Conservation (phyloP, 768 basidiomycete genomes). For the Multifurca ochricompacta region DNA sequence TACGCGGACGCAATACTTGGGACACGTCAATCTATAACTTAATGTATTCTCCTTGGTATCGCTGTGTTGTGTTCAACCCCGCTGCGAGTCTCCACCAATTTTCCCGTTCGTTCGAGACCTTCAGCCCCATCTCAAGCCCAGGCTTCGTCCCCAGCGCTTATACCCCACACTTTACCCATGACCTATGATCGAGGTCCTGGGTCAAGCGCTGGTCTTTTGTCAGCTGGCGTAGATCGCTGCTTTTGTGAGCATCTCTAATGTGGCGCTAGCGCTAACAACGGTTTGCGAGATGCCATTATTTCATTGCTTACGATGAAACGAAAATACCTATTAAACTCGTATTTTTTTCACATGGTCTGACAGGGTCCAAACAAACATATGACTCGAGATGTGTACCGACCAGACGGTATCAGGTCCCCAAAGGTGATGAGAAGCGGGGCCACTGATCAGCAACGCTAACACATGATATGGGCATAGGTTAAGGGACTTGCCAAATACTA, state of each 20-base stretch:
- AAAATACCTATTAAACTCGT: background rate
- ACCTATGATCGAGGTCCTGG: background rate
- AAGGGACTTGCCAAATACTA: too few species aligned
- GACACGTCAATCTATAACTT: background rate
- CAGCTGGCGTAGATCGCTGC: conserved; percentile 1
- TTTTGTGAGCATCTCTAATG: background rate
- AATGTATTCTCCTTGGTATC: background rate
- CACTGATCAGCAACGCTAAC: background rate
- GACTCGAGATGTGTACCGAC: too few species aligned
- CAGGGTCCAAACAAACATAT: too few species aligned
- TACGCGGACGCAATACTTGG: background rate
- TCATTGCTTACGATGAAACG: background rate
- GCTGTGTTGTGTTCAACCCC: background rate
- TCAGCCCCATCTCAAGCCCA: conserved; percentile 3
- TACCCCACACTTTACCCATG: conserved; percentile 17
- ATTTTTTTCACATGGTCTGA: background rate
- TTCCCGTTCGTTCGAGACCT: conserved; percentile 9
- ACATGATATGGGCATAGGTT: background rate
- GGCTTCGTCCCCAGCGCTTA: conserved; percentile 5
- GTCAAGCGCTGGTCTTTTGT: background rate
- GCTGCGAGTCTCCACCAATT: conserved; percentile 7
- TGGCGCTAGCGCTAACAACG: background rate
- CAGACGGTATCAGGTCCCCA: too few species aligned
- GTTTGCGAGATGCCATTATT: background rate
- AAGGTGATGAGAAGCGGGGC: background rate